Base-by-base conservation (phyloP, 176 grass and related monocot species). In the Oryza longistaminata region DNA sequence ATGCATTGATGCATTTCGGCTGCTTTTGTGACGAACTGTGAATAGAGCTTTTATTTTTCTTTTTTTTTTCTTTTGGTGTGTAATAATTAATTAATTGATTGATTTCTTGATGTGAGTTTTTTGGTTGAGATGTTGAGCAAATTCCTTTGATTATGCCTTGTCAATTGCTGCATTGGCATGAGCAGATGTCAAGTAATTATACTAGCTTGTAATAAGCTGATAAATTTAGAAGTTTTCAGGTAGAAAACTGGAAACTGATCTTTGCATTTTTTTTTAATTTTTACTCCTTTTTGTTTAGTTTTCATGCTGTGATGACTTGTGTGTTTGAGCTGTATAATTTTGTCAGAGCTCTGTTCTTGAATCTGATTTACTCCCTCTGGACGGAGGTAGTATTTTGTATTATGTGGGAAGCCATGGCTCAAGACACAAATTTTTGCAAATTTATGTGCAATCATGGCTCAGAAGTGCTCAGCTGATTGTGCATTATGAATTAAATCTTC, bases 51-150 rank as follows among this genome's bases (percentile, higher is more conserved):
- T 13, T 46, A 35, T 35, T 35, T 35, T 31, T n/a, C n/a, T n/a
- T n/a, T n/a, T n/a, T 33, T 2, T 33, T 58, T 45, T 71, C 4
- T 78, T 64, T 17, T 11, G 64, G 52, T 4, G 78, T 73, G 78
- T 65, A 86, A n/a, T n/a, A n/a, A n/a, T 90, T 90, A 70, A 10
- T 90, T 90, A 70, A 10, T 27, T 27, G 1, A 27, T 27, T 27
- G 26, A 27, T 90, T 82, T 77, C 58, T 86, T 58, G 46, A 78
- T 82, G 73, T 74, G 19, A 24, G 9, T 3, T 17, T 25, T 82
- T 78, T 12, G 34, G 74, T 46, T 68, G 48, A 79, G 75, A 74
- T 69, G 70, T 53, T 79, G 46, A 74, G 46, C 2, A 62, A 80
- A 75, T 80, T 58, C 21, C 16, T 73, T 68, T 68, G 39, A 22